Percentiles rank a stretch among this genome's conserved stretches.
Conservation (phyloP, 1,284 basidiomycete genomes). For the Cryptococcus floricola region DNA sequence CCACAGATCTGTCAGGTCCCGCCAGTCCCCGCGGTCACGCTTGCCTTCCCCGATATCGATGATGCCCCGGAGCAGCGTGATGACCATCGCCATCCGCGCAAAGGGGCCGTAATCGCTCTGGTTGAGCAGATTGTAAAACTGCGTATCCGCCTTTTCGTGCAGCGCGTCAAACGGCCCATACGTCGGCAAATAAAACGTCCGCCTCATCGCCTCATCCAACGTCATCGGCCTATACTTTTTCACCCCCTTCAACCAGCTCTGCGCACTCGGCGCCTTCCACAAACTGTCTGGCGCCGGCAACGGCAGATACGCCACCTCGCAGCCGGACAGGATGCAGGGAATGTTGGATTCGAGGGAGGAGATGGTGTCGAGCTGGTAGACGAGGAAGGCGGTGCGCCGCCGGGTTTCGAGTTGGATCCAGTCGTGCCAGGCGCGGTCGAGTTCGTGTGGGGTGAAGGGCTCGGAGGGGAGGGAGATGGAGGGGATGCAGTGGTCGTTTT, state of each 20-base stretch:
- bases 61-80: slow-evolving; percentile 48
- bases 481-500: slow-evolving; percentile 38
- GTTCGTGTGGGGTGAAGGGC: slow-evolving; percentile 35
- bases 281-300: slow-evolving; percentile 49
- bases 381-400: slow-evolving; percentile 48
- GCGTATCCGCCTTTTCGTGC: slow-evolving; percentile 33
- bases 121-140: slow-evolving; percentile 37
- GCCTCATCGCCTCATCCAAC: slow-evolving; percentile 45
- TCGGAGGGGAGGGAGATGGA: slow-evolving; percentile 26
- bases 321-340: slow-evolving; percentile 40
- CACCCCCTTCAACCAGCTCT: slow-evolving; percentile 44
- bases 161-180: slow-evolving; percentile 39
- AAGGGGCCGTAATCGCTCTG: slow-evolving; percentile 48
- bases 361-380: slow-evolving; percentile 51
- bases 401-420: slow-evolving; percentile 51
- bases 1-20: slow-evolving; percentile 49
- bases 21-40: slow-evolving; percentile 44
- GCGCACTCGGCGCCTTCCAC: slow-evolving; percentile 48
- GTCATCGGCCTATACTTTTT: slow-evolving; percentile 38
- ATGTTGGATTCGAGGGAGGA: slow-evolving; percentile 50
- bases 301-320: slow-evolving; percentile 45
- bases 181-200: slow-evolving; percentile 41
- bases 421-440: slow-evolving; percentile 46
- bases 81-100: slow-evolving; percentile 46
- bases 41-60: slow-evolving; percentile 51